Evolutionary conservation across 2,329 filamentous ascomycete species (phyloP).

Genomic region (Geosmithia putterillii): DNA sequence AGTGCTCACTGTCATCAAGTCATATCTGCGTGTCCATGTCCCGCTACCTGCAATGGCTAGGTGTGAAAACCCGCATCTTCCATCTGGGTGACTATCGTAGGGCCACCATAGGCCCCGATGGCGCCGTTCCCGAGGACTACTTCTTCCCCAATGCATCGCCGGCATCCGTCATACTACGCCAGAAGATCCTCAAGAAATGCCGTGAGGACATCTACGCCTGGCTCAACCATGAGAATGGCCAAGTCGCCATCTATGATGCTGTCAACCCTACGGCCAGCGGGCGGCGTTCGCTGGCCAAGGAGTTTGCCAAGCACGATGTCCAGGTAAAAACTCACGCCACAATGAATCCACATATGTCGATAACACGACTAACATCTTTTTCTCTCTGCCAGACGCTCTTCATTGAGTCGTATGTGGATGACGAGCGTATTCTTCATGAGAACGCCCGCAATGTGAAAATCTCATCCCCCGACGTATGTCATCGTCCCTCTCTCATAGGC

Average conservation of each 20-base stretch:
- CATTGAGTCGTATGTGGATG: constrained; percentile 90
- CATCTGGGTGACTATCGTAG: constrained; percentile 93
- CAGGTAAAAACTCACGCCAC: constrained; percentile 40
- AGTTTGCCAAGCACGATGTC: constrained; percentile 96
- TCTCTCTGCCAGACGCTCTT: constrained; percentile 61
- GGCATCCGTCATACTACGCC: constrained; percentile 80
- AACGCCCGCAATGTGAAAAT: constrained; percentile 98
- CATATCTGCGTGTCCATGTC: constrained; percentile 94
- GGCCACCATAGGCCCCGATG: constrained; percentile 73
- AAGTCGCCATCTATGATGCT: constrained; percentile 96
- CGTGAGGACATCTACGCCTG: constrained; percentile 95
- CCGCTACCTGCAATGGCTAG: constrained; percentile 90
- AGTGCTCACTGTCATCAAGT: not conserved
- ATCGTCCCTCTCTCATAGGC: not conserved
- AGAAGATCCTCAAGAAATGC: constrained; percentile 96
- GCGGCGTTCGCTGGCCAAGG: constrained; percentile 75
- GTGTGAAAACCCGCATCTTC: constrained; percentile 96
- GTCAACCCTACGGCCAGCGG: constrained; percentile 84
- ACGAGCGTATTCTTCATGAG: constrained; percentile 86
- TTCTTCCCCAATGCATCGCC: constrained; percentile 94
- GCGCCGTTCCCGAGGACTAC: constrained; percentile 88
- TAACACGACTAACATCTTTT: not conserved
- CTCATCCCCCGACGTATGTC: constrained; percentile 76
- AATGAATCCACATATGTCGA: not conserved
- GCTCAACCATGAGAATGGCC: constrained; percentile 92